A percentile compares a stretch with the other conserved stretches of the same genome.
Evolutionary conservation across 441 rosid genomes (phyloP).

Genomic region (Arabidopsis lyrata): DNA sequence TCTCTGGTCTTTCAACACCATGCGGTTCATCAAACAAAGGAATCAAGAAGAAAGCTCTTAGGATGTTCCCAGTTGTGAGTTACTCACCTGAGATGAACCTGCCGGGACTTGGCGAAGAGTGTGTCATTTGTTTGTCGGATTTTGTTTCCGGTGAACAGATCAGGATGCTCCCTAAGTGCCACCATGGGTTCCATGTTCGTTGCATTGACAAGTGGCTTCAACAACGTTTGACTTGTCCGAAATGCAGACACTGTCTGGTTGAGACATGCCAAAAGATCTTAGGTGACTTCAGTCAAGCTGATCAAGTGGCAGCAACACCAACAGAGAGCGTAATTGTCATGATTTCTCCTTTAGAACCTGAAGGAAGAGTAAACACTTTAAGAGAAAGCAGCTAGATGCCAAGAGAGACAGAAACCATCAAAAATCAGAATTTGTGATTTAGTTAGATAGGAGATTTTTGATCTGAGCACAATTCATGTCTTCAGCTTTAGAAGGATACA

Average conservation of each 20-base stretch:
- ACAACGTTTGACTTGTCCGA: constrained; percentile 44
- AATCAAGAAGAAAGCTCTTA: constrained; percentile 55
- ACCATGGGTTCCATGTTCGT: constrained; percentile 46
- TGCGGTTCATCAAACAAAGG: constrained; percentile 47
- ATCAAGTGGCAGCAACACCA: constrained; percentile 36
- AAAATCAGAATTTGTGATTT: constrained; percentile 16
- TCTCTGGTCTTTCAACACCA: constrained; percentile 40
- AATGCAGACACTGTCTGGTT: constrained; percentile 47
- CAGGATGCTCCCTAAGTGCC: constrained; percentile 45
- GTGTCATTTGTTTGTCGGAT: constrained; percentile 47
- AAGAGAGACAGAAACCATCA: constrained; percentile 9
- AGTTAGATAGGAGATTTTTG: constrained; percentile 5
- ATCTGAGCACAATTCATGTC: constrained; percentile 20
- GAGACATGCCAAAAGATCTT: constrained; percentile 48
- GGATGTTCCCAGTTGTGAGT: constrained; percentile 54
- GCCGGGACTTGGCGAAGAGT: constrained; percentile 39
- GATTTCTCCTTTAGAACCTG: constrained; percentile 42
- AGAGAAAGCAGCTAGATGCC: constrained; percentile 37
- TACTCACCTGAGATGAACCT: constrained; percentile 50
- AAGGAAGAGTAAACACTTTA: constrained; percentile 42
- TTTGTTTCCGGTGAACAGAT: constrained; percentile 41
- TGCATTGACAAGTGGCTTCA: constrained; percentile 48
- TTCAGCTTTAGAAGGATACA: constrained; percentile 16
- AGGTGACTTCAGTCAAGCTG: constrained; percentile 33
- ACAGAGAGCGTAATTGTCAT: constrained; percentile 35